These are phyloP conservation scores for Solanum chmielewskii DNA, from an alignment of 257 asterid genomes.

Conservation along the genomic window DNA sequence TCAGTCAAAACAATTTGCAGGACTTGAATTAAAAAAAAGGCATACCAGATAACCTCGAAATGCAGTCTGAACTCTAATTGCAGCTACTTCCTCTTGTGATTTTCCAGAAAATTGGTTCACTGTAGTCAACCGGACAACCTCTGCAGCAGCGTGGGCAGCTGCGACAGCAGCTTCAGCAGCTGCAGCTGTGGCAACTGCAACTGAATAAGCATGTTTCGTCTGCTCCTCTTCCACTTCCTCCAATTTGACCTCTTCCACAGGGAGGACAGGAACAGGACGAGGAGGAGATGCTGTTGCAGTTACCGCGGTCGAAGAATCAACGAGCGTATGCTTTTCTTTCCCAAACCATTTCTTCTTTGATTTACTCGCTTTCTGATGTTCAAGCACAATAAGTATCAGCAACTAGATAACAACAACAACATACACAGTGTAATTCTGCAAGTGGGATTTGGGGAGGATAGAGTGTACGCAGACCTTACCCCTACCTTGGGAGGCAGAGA, in stretches of 20 bases:
- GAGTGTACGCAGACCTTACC: not conserved
- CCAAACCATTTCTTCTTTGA: constrained; percentile 30
- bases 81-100: constrained; percentile 73
- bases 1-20: not conserved
- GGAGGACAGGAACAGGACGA: constrained; percentile 27
- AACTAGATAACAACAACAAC: not conserved
- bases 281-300: constrained; percentile 32
- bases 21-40: not conserved
- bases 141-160: constrained; percentile 70
- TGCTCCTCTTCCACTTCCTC: constrained; percentile 53
- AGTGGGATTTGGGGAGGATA: not conserved
- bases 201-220: constrained; percentile 49
- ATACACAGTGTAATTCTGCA: not conserved
- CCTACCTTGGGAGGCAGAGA: not conserved
- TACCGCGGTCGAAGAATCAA: constrained; percentile 25
- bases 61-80: constrained; percentile 74
- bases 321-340: constrained; percentile 35
- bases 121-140: constrained; percentile 39
- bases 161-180: constrained; percentile 72
- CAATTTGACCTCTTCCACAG: constrained; percentile 42
- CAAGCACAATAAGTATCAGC: not conserved
- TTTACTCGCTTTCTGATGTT: constrained; percentile 32
- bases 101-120: constrained; percentile 41
- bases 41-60: constrained; percentile 85
- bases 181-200: constrained; percentile 62